phyloP scores from a whole-genome alignment of 371 early-diverging fungal species.

The Mortierella sp. region DNA sequence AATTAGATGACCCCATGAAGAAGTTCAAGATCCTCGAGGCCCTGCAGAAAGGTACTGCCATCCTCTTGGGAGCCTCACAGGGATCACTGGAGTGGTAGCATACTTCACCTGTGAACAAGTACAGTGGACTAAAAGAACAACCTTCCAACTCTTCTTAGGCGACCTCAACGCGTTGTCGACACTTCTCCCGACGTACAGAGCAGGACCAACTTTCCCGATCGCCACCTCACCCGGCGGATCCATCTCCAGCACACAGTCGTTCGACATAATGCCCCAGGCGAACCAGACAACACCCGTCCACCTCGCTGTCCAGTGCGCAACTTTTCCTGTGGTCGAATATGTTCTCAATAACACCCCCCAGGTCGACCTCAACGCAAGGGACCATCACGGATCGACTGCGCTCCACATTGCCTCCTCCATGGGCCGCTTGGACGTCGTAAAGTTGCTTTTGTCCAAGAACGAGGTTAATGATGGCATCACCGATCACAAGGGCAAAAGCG shows the following conservation, averaged over 20 bases:
- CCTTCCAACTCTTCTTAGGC: constrained; percentile 14
- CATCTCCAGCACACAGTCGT: constrained; percentile 48
- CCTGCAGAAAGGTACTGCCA: constrained; percentile 43
- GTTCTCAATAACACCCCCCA: constrained; percentile 47
- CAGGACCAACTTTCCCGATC: constrained; percentile 20
- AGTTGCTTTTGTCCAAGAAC: constrained; percentile 59
- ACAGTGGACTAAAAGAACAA: not conserved
- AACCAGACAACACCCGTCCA: constrained; percentile 63
- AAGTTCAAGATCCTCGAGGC: constrained; percentile 58
- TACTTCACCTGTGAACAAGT: not conserved
- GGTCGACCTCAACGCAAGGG: constrained; percentile 62
- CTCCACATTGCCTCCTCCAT: constrained; percentile 73
- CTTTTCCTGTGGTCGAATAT: constrained; percentile 45
- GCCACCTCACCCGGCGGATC: constrained; percentile 39
- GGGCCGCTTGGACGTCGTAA: constrained; percentile 68
- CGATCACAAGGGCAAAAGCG: constrained; percentile 56
- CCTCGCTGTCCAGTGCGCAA: constrained; percentile 69
- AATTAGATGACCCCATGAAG: constrained; percentile 56
- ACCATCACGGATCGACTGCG: constrained; percentile 71
- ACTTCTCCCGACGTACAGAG: constrained; percentile 44
- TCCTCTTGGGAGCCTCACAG: not conserved
- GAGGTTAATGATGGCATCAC: constrained; percentile 63
- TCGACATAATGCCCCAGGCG: constrained; percentile 33
- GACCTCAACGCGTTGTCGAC: constrained; percentile 43
- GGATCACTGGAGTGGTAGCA: too few relatives aligned